Evolutionary conservation across 2,329 filamentous ascomycete species (phyloP), one percentile per base, ranked within the genome.

Genomic region (Neurospora sp.): DNA sequence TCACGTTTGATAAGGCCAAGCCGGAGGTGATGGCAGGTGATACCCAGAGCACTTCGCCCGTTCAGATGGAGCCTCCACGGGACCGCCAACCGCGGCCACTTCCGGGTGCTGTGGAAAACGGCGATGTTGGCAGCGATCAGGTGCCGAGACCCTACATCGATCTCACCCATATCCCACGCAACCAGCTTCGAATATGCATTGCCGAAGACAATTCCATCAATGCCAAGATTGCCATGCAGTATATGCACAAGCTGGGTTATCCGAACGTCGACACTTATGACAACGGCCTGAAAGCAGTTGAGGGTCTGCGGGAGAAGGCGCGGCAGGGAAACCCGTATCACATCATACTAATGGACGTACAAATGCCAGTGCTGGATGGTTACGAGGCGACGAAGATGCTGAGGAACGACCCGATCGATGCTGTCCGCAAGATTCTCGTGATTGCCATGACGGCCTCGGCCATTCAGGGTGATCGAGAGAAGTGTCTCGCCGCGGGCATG

Each of bases 361-460:
- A 97, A 80, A 97, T 97, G 94, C 94, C 94, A 0, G 89, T 96
- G 3, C 86, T 97, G 8, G 94, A 97, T 78, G 94, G 94, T 6
- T 97, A 97, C 78, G 92, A 97, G 79, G 93, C 94, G 1, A 97
- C 94, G 0, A 91, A 91, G 73, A 86, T 93, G 70, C 88, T 97
- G 65, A 89, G 94, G 10, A 88, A 88, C 74, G 93, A 97, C 78
- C 79, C 87, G 0, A 87, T 93, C 70, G 90, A 93, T 41, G 86
- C 87, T 8, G 92, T 98, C 11, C 86, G 92, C 68, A 89, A 92
- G 73, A 88, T 96, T 1, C 83, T 97, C n/a, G 92, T 98, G 67
- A 97, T 98, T 75, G 95, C 95, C 69, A 97, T 98, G 95, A 98
- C 95, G 0, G 95, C 95, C 1, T 94, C 91, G 36, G 95, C 95